Evolutionary conservation across 176 grass and related monocot genomes (phyloP).

Genomic region (Luzula sylvatica): DNA sequence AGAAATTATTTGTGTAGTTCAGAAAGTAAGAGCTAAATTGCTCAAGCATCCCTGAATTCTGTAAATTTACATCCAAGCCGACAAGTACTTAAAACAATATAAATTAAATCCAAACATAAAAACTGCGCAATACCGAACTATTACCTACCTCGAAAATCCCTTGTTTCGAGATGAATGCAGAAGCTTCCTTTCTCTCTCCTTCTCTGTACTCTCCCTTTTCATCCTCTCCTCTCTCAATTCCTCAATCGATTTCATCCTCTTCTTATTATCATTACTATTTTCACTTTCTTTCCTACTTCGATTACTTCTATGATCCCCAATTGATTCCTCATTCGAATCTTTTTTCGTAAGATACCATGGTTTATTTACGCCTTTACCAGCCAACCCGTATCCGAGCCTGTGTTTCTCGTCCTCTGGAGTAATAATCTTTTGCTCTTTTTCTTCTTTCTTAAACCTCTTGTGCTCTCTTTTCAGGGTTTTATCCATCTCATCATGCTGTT

Average conservation of each 20-base stretch:
- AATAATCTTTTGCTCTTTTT: conserved; percentile 44
- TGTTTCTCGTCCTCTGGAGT: conserved; percentile 90
- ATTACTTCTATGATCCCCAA: neutral
- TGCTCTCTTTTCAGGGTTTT: conserved; percentile 19
- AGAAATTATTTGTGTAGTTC: too few relatives aligned
- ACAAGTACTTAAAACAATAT: neutral
- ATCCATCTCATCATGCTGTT: conserved; percentile 21
- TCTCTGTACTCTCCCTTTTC: conserved; percentile 10
- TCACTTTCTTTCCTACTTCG: neutral
- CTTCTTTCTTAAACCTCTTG: conserved; percentile 34
- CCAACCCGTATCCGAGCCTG: conserved; percentile 70
- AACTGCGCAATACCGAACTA: neutral
- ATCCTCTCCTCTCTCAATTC: conserved; percentile 18
- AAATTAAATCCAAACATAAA: neutral
- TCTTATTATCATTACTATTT: neutral
- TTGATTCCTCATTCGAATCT: neutral
- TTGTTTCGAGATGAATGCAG: neutral
- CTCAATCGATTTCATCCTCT: conserved; percentile 16
- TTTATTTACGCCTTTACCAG: conserved; percentile 70
- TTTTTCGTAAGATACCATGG: conserved; percentile 66
- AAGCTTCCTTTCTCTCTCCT: conserved; percentile 21
- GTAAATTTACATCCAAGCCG: neutral
- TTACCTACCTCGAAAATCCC: neutral
- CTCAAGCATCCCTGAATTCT: conserved; percentile 7
- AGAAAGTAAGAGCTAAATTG: neutral